phyloP scores from a whole-genome alignment of 129 eudicot species.

The Flaveria bidentis region DNA sequence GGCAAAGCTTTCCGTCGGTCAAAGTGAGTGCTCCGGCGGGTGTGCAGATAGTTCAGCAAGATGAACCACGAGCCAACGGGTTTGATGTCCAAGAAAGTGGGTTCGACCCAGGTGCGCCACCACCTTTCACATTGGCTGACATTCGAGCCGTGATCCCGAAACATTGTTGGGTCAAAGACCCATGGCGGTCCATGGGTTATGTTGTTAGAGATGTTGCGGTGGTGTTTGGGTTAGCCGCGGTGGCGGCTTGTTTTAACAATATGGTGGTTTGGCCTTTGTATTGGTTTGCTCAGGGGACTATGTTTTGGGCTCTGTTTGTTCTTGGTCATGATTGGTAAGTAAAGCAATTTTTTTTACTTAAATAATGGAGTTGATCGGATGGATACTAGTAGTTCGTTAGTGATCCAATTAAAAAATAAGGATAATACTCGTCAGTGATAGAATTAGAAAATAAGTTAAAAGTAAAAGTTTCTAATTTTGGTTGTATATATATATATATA shows the following conservation, averaged over 20 bases:
- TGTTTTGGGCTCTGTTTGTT: constrained; percentile 99
- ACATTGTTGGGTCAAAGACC: constrained; percentile 91
- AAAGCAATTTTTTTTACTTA: too few relatives aligned
- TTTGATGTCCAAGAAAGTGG: constrained; percentile 15
- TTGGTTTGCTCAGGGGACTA: constrained; percentile 96
- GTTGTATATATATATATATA: background rate
- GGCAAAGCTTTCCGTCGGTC: constrained; percentile 31
- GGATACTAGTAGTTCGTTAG: too few relatives aligned
- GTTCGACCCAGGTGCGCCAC: constrained; percentile 80
- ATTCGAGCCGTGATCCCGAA: constrained; percentile 79
- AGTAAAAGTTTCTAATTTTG: background rate
- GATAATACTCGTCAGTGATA: too few relatives aligned
- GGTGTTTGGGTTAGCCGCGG: constrained; percentile 86
- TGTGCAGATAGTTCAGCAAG: constrained; percentile 37
- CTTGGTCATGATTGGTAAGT: constrained; percentile 99
- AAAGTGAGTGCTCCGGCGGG: constrained; percentile 67
- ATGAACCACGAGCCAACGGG: constrained; percentile 19
- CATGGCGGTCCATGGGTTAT: constrained; percentile 86
- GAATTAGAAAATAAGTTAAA: background rate
- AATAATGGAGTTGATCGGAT: too few relatives aligned
- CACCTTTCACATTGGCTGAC: constrained; percentile 71
- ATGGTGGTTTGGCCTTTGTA: constrained; percentile 97
- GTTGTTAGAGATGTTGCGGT: constrained; percentile 75
- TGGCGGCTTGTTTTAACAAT: constrained; percentile 62
- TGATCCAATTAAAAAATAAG: too few relatives aligned